Conservation (phyloP, 2,329 filamentous ascomycete genomes). For the Beauveria caledonica region DNA sequence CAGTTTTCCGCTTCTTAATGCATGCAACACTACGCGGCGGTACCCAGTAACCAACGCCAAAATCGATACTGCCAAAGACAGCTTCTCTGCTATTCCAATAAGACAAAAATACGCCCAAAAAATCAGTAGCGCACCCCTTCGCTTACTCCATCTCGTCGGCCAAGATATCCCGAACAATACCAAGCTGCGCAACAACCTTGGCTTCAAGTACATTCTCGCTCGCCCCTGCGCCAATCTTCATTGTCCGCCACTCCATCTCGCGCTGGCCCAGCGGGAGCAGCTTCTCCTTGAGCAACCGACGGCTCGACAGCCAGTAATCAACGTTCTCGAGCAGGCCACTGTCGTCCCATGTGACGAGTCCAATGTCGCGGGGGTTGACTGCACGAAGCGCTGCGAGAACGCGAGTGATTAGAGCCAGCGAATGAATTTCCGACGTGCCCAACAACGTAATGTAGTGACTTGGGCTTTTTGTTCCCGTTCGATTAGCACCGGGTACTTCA, state of each 20-base stretch:
- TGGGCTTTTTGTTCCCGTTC: conserved; percentile 40
- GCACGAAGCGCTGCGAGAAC: conserved; percentile 60
- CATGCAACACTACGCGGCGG: neutral
- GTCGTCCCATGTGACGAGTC: conserved; percentile 67
- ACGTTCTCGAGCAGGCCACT: conserved; percentile 68
- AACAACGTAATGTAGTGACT: conserved; percentile 62
- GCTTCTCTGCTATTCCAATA: neutral
- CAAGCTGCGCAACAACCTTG: conserved; percentile 63
- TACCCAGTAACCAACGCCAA: conserved; percentile 10
- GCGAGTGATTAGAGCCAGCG: conserved; percentile 64
- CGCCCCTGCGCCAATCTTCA: conserved; percentile 30
- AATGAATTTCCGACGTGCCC: conserved; percentile 69
- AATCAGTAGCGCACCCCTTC: conserved; percentile 12
- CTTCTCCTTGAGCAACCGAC: conserved; percentile 60
- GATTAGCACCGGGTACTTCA: conserved; percentile 49
- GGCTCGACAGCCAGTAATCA: conserved; percentile 68
- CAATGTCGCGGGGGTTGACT: conserved; percentile 64
- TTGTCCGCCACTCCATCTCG: conserved; percentile 55
- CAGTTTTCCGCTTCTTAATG: neutral
- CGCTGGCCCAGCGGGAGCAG: conserved; percentile 65
- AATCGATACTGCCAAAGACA: neutral
- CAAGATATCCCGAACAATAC: conserved; percentile 48
- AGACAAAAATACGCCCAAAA: neutral
- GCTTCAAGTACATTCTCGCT: conserved; percentile 63
- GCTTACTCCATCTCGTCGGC: conserved; percentile 39